A percentile compares a stretch with the other conserved stretches of the same genome.
phyloP scores from a whole-genome alignment of 257 asterid genomes.

The Nicotiana attenuata region DNA sequence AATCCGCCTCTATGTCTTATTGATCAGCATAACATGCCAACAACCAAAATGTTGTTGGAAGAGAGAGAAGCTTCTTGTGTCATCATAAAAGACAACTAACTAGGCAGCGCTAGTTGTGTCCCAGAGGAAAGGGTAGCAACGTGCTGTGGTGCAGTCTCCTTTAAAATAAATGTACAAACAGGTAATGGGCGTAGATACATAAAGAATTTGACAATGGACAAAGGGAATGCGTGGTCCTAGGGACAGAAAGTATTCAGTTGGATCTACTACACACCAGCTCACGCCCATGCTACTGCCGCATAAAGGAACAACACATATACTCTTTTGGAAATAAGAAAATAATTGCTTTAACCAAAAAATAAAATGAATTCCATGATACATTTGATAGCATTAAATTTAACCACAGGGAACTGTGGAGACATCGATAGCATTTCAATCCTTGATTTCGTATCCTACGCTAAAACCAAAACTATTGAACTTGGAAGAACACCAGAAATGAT shows the following conservation, averaged over 20 bases:
- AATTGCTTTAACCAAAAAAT: conserved; percentile 22
- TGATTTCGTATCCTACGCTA: conserved; percentile 26
- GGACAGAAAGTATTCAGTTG: neutral
- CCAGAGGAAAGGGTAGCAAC: neutral
- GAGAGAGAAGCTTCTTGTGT: neutral
- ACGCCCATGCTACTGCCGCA: neutral
- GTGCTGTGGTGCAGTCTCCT: neutral
- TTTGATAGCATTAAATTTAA: conserved; percentile 14
- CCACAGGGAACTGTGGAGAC: conserved; percentile 9
- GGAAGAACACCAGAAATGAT: conserved; percentile 8
- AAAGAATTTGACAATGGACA: neutral
- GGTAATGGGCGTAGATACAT: neutral
- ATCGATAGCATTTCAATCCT: conserved; percentile 12
- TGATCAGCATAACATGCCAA: neutral
- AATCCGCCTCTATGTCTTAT: too few relatives aligned
- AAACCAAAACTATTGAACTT: conserved; percentile 16
- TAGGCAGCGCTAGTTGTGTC: neutral
- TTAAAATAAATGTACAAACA: neutral
- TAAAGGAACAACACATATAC: neutral
- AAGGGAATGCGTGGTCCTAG: conserved; percentile 6
- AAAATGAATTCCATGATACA: conserved; percentile 33
- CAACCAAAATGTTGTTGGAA: neutral
- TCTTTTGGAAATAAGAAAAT: neutral
- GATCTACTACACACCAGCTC: conserved; percentile 7
- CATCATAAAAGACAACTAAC: conserved; percentile 1